phyloP scores from a whole-genome alignment of 495 filamentous ascomycete genomes.

The Xylaria nigripes region DNA sequence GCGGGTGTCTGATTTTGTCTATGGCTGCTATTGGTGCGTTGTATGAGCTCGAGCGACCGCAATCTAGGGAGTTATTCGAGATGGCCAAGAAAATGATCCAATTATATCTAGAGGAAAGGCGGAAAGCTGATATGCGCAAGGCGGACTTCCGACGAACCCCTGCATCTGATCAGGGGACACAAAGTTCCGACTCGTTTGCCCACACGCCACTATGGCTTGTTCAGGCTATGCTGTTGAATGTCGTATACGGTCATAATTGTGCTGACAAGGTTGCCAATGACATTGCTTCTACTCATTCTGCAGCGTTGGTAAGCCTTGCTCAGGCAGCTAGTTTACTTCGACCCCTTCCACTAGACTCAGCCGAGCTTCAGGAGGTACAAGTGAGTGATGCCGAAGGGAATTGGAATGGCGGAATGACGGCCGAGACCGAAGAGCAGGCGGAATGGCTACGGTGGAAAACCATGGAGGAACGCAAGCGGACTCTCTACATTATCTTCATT shows the following conservation, averaged over 20 bases:
- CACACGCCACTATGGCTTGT: slow-evolving; percentile 94
- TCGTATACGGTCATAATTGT: slow-evolving; percentile 93
- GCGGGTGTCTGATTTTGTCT: slow-evolving; percentile 83
- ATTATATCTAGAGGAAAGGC: slow-evolving; percentile 83
- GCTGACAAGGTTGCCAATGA: slow-evolving; percentile 85
- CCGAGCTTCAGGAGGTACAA: slow-evolving; percentile 29
- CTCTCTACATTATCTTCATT: slow-evolving; percentile 83
- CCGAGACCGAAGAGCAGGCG: slow-evolving; percentile 59
- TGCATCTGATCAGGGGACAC: slow-evolving; percentile 38
- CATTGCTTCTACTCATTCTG: slow-evolving; percentile 86
- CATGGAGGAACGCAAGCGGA: slow-evolving; percentile 87
- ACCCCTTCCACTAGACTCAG: slow-evolving; percentile 39
- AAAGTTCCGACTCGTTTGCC: slow-evolving; percentile 54
- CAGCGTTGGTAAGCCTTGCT: slow-evolving; percentile 82
- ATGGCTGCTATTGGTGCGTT: slow-evolving; percentile 94
- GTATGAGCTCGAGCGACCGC: slow-evolving; percentile 76
- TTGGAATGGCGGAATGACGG: slow-evolving; percentile 38
- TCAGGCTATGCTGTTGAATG: slow-evolving; percentile 96
- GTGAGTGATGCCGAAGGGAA: slow-evolving; percentile 41
- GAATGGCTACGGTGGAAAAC: slow-evolving; percentile 88
- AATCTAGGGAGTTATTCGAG: slow-evolving; percentile 83
- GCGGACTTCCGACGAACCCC: slow-evolving; percentile 58
- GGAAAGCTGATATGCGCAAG: slow-evolving; percentile 80
- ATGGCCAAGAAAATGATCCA: slow-evolving; percentile 93
- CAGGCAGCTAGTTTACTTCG: slow-evolving; percentile 71